phyloP scores from a whole-genome alignment of 2,329 filamentous ascomycete species.

The Claviceps paspali region DNA sequence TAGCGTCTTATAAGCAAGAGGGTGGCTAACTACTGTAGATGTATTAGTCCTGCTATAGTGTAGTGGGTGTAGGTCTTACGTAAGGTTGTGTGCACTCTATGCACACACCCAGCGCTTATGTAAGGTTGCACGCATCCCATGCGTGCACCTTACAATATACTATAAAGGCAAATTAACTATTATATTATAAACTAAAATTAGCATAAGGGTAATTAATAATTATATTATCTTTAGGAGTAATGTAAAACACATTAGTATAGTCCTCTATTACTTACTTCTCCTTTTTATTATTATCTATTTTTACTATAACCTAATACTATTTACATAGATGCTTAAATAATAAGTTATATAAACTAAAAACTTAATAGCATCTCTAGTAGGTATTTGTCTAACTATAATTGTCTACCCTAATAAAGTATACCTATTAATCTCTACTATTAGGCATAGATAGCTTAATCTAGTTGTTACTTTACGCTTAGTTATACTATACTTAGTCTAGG shows the following conservation, averaged over 20 bases:
- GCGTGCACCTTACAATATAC: background rate
- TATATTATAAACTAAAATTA: background rate
- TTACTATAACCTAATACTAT: background rate
- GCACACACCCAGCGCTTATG: too few relatives aligned
- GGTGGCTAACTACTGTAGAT: too few relatives aligned
- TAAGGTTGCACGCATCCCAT: too few relatives aligned
- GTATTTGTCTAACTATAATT: background rate
- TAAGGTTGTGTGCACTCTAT: too few relatives aligned
- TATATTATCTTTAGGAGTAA: background rate
- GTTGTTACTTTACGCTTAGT: too few relatives aligned
- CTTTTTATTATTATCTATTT: background rate
- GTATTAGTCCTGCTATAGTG: too few relatives aligned
- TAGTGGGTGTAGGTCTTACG: too few relatives aligned
- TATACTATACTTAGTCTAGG: too few relatives aligned
- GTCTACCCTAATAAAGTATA: background rate
- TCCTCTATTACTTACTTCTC: background rate
- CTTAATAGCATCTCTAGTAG: background rate
- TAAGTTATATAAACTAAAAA: background rate
- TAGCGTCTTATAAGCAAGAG: too few relatives aligned
- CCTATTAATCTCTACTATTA: background rate
- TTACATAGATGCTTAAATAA: background rate
- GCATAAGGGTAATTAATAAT: background rate
- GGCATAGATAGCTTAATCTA: too few relatives aligned
- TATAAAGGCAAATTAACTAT: background rate
- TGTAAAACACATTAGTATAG: background rate